Evolutionary conservation across 805 yeast genomes (phyloP).

Genomic region (Wickerhamomyces bovis): DNA sequence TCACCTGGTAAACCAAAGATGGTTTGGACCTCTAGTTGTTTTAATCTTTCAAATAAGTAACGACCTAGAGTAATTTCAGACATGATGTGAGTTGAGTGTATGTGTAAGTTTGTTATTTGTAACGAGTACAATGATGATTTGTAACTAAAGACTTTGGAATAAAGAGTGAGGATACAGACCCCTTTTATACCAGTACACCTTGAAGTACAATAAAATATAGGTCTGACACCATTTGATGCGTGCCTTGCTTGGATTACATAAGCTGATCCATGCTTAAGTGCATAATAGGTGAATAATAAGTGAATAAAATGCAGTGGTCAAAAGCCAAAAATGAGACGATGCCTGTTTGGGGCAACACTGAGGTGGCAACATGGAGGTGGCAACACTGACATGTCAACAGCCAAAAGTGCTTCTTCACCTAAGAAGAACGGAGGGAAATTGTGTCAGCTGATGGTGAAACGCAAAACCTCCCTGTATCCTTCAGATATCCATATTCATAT

Average conservation of each 20-base stretch:
- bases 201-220: no score
- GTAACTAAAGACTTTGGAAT: neutral
- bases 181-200: neutral
- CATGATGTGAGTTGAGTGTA: slow-evolving; percentile 9
- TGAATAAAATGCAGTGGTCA: neutral
- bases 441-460: no score
- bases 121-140: neutral
- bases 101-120: slow-evolving; percentile 4
- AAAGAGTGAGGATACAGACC: neutral
- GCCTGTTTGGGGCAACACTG: neutral
- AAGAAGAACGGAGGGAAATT: no score
- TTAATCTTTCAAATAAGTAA: slow-evolving; percentile 72
- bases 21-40: slow-evolving; percentile 64
- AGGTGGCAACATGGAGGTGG: no score
- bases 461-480: no score
- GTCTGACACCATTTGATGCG: slow-evolving; percentile 17
- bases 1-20: slow-evolving; percentile 82
- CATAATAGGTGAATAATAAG: slow-evolving; percentile 6
- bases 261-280: slow-evolving; percentile 12
- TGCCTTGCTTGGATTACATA: slow-evolving; percentile 1
- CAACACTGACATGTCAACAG: neutral
- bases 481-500: no score
- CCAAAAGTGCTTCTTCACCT: neutral
- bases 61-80: slow-evolving; percentile 60
- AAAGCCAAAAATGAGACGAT: neutral